Conservation (phyloP, 2,329 filamentous ascomycete genomes). For the Escovopsis sp. region DNA sequence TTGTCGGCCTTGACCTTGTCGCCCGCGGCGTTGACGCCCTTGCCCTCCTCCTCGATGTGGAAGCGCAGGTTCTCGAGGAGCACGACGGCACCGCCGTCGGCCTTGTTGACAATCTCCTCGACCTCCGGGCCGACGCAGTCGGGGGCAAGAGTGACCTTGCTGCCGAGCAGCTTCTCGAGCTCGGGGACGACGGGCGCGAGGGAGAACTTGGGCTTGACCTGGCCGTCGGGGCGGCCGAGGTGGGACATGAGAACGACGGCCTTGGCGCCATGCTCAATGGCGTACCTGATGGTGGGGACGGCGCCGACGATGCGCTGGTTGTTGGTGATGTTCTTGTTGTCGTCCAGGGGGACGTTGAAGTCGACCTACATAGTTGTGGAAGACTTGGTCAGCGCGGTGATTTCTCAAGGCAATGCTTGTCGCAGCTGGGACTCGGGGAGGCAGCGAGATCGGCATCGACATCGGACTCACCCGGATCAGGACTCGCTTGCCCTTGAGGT, state of each 20-base stretch:
- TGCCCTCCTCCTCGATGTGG: constrained; percentile 96
- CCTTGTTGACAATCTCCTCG: constrained; percentile 77
- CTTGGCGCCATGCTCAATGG: constrained; percentile 80
- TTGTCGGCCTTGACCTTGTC: constrained; percentile 99
- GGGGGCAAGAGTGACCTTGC: constrained; percentile 72
- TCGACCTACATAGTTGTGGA: constrained; percentile 54
- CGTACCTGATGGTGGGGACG: constrained; percentile 88
- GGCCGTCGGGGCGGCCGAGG: constrained; percentile 87
- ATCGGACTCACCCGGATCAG: constrained; percentile 69
- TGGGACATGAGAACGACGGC: constrained; percentile 96
- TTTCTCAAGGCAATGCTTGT: no score
- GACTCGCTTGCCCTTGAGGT: constrained; percentile 96
- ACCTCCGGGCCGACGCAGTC: constrained; percentile 85
- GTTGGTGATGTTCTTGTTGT: constrained; percentile 89
- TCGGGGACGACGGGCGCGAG: constrained; percentile 82
- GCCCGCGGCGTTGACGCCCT: constrained; percentile 80
- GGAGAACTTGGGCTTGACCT: constrained; percentile 83
- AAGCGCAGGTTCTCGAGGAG: constrained; percentile 97
- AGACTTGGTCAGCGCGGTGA: neutral
- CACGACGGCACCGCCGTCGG: constrained; percentile 67
- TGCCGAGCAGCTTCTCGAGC: constrained; percentile 79
- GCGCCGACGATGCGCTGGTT: constrained; percentile 96
- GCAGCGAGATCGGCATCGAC: no score
- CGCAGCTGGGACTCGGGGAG: no score
- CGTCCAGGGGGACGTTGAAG: constrained; percentile 98